Evolutionary conservation across 306 rosid species (phyloP).

Genomic region (cucumber (Cucumis sativus)): DNA sequence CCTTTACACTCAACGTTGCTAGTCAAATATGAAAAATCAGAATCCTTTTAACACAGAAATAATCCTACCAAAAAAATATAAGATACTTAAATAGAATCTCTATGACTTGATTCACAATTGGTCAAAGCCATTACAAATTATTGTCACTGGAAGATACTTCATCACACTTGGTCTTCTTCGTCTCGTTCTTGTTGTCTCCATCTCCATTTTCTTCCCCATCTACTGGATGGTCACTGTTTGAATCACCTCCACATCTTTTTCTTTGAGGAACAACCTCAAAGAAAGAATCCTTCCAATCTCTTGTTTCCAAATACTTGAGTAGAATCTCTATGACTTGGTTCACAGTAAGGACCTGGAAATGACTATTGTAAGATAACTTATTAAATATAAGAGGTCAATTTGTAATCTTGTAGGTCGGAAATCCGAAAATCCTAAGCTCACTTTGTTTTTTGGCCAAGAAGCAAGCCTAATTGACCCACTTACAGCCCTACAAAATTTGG

Average conservation of each 20-base stretch:
- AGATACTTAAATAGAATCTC: neutral
- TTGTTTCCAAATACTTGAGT: constrained; percentile 62
- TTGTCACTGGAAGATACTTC: constrained; percentile 11
- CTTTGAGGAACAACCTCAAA: constrained; percentile 79
- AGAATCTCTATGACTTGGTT: constrained; percentile 72
- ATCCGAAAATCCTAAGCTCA: neutral
- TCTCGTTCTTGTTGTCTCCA: constrained; percentile 3
- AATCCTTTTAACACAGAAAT: neutral
- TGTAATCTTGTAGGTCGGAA: neutral
- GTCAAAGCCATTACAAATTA: neutral
- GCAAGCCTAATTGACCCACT: neutral
- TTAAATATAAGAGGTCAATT: neutral
- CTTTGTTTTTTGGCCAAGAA: neutral
- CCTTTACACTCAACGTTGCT: neutral
- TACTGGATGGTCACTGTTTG: constrained; percentile 22
- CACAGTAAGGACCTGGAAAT: constrained; percentile 76
- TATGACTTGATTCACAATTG: neutral
- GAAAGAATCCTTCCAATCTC: constrained; percentile 72
- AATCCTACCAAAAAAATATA: neutral
- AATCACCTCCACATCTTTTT: constrained; percentile 47
- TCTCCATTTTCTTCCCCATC: constrained; percentile 25
- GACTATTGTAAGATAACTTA: neutral
- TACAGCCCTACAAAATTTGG: neutral
- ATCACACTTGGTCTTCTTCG: constrained; percentile 18
- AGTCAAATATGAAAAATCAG: neutral